phyloP scores from a whole-genome alignment of 371 early-diverging fungal species.

The Phascolomyces articulosus region DNA sequence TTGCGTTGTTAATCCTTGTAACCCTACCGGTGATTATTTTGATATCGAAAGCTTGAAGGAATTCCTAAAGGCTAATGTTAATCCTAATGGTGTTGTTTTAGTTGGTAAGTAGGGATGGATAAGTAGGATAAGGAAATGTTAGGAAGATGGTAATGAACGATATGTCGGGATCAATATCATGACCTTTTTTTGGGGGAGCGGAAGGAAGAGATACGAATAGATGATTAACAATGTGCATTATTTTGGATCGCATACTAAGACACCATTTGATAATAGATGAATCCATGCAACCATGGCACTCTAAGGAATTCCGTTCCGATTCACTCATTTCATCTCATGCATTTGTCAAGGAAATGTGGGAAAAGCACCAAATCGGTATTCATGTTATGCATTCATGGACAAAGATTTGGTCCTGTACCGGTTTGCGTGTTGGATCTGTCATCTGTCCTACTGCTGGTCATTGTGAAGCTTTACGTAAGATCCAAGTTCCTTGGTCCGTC shows the following conservation, averaged over 20 bases:
- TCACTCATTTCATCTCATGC: slow-evolving; percentile 71
- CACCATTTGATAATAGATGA: too few species aligned
- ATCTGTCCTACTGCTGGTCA: slow-evolving; percentile 78
- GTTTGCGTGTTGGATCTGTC: slow-evolving; percentile 84
- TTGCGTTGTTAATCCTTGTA: slow-evolving; percentile 87
- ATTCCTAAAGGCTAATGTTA: slow-evolving; percentile 71
- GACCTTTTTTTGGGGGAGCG: too few species aligned
- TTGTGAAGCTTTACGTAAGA: slow-evolving; percentile 68
- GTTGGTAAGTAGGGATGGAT: slow-evolving; percentile 53
- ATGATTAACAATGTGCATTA: too few species aligned
- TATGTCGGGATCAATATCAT: too few species aligned
- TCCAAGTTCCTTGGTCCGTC: slow-evolving; percentile 91
- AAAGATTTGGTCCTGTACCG: slow-evolving; percentile 90
- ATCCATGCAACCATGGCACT: slow-evolving; percentile 90
- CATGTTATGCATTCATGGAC: slow-evolving; percentile 92
- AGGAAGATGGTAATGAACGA: too few species aligned
- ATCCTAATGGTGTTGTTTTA: slow-evolving; percentile 70
- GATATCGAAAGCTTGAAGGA: slow-evolving; percentile 64
- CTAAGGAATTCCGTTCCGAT: slow-evolving; percentile 72
- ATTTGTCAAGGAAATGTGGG: slow-evolving; percentile 59
- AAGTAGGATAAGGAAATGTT: background rate
- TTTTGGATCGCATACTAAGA: too few species aligned
- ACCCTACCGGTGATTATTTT: slow-evolving; percentile 87
- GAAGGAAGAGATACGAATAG: too few species aligned
- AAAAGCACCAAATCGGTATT: slow-evolving; percentile 66